Conservation (phyloP, 164 flowering plant species). For the Liquidambar formosana region DNA sequence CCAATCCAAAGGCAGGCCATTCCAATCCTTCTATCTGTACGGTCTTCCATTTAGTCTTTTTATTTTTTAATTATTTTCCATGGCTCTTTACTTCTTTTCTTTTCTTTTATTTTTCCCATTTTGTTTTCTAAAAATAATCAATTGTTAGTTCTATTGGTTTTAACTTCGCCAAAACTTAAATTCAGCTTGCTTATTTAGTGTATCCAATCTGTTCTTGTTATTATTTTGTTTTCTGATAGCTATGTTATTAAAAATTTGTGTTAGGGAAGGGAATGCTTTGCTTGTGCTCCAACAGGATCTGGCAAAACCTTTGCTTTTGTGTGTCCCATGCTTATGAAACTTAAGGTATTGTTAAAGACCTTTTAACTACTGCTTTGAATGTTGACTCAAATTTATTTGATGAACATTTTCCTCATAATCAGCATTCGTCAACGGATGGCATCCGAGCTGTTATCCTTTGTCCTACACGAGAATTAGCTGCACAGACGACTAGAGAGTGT, state of each 20-base stretch:
- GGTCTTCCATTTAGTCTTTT: slow-evolving; percentile 34
- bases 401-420: slow-evolving; percentile 13
- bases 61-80: neutral
- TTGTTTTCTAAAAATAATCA: neutral
- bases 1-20: slow-evolving; percentile 99
- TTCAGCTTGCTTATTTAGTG: neutral
- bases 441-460: slow-evolving; percentile 84
- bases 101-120: too few species aligned
- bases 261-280: slow-evolving; percentile 95
- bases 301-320: slow-evolving; percentile 95
- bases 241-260: slow-evolving; percentile 3
- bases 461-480: slow-evolving; percentile 88
- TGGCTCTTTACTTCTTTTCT: too few species aligned
- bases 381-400: neutral
- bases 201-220: neutral
- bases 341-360: slow-evolving; percentile 54
- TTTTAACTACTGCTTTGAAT: neutral
- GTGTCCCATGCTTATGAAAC: slow-evolving; percentile 85
- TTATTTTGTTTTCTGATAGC: neutral
- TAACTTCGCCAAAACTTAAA: neutral
- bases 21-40: slow-evolving; percentile 93
- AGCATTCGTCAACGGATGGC: slow-evolving; percentile 69
- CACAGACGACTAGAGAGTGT: slow-evolving; percentile 90
- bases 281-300: slow-evolving; percentile 98
- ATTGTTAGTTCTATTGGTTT: neutral